phyloP scores from a whole-genome alignment of 305 asterid genomes.

The Fraxinus velutina region DNA sequence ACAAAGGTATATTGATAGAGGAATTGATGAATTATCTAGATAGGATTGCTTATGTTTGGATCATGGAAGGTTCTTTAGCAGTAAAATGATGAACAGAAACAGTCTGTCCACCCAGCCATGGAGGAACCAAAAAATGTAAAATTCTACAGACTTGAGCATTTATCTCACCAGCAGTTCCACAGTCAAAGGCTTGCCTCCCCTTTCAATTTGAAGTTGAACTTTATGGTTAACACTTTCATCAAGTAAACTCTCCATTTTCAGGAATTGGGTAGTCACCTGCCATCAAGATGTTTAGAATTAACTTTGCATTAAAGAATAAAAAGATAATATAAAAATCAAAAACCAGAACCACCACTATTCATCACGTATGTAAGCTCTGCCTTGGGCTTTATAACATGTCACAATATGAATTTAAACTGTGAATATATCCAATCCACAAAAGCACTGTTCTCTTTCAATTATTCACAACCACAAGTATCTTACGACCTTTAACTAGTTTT shows the following conservation, averaged over 20 bases:
- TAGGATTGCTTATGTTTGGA: constrained; percentile 7
- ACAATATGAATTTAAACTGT: neutral
- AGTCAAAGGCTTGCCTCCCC: constrained; percentile 88
- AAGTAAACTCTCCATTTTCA: constrained; percentile 82
- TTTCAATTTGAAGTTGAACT: constrained; percentile 87
- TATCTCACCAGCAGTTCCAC: constrained; percentile 64
- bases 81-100: neutral
- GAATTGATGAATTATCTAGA: constrained; percentile 1
- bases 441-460: neutral
- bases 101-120: constrained; percentile 8
- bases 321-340: neutral
- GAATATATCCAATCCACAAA: neutral
- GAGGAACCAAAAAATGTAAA: constrained; percentile 2
- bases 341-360: neutral
- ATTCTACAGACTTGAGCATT: neutral
- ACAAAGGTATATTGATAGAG: neutral
- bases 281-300: constrained; percentile 32
- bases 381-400: neutral
- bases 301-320: constrained; percentile 4
- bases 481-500: neutral
- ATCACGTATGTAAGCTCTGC: neutral
- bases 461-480: neutral
- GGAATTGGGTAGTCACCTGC: constrained; percentile 92
- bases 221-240: constrained; percentile 77
- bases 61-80: neutral